These are phyloP conservation scores for Aspergillus fructus DNA, from an alignment of 2,329 filamentous ascomycete species.

Conservation along the genomic window DNA sequence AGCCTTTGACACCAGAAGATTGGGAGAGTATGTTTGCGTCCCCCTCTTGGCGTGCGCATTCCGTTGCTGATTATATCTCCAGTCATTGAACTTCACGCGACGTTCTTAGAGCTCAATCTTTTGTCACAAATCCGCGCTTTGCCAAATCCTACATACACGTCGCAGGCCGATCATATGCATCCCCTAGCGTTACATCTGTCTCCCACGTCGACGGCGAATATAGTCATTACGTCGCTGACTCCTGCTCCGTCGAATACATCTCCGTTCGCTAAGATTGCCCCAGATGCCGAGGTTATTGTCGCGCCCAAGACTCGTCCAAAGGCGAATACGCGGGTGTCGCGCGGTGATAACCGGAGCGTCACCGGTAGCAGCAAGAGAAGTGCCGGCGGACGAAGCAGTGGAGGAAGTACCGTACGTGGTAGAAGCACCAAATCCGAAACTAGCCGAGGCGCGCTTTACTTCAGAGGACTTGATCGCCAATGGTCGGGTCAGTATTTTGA, in stretches of 20 bases:
- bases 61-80: constrained; percentile 12
- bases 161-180: constrained; percentile 61
- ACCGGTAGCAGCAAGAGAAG: constrained; percentile 77
- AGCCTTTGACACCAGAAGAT: constrained; percentile 89
- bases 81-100: constrained; percentile 94
- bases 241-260: constrained; percentile 67
- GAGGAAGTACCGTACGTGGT: constrained; percentile 64
- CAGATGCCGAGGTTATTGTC: constrained; percentile 95
- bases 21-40: constrained; percentile 70
- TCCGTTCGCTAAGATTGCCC: constrained; percentile 86
- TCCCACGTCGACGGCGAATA: constrained; percentile 91
- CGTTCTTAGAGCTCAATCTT: constrained; percentile 91
- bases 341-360: constrained; percentile 76
- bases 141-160: constrained; percentile 73
- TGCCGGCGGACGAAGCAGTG: constrained; percentile 64
- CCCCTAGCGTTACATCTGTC: constrained; percentile 90
- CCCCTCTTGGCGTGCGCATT: not conserved
- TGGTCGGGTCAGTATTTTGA: constrained; percentile 77
- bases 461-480: constrained; percentile 73
- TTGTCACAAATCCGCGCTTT: constrained; percentile 89
- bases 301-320: constrained; percentile 86
- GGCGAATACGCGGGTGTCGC: constrained; percentile 54
- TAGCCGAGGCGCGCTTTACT: constrained; percentile 58
- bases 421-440: constrained; percentile 62
- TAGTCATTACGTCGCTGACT: constrained; percentile 78